Conservation (phyloP, 2,329 filamentous ascomycete genomes). For the Colletotrichum tamarilloi region DNA sequence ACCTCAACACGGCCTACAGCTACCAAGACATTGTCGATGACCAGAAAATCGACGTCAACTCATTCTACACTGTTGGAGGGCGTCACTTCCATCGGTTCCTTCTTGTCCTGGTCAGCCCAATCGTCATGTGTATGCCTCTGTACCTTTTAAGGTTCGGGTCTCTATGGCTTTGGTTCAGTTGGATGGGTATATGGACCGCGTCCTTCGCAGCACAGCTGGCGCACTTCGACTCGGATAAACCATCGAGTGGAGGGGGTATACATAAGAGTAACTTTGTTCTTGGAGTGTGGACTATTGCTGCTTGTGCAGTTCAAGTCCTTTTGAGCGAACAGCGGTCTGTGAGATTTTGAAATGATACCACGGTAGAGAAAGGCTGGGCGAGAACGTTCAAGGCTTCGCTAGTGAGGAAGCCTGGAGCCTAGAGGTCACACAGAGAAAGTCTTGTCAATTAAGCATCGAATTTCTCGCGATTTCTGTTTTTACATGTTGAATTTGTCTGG, state of each 20-base stretch:
- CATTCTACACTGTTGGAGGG: conserved; percentile 34
- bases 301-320: conserved; percentile 38
- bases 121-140: conserved; percentile 21
- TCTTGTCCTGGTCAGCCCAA: conserved; percentile 20
- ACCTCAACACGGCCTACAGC: conserved; percentile 41
- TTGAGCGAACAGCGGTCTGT: conserved; percentile 6
- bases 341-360: background rate
- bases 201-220: conserved; percentile 31
- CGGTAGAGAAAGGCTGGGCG: too few relatives aligned
- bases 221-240: conserved; percentile 37
- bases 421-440: background rate
- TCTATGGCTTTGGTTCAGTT: conserved; percentile 26
- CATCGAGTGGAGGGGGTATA: conserved; percentile 37
- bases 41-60: conserved; percentile 39
- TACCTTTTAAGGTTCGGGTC: conserved; percentile 20
- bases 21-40: conserved; percentile 41
- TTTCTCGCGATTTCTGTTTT: too few relatives aligned
- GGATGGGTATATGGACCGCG: conserved; percentile 27
- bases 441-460: too few relatives aligned
- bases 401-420: background rate
- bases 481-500: too few relatives aligned
- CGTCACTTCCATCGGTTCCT: conserved; percentile 28
- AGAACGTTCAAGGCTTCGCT: background rate
- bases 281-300: conserved; percentile 37
- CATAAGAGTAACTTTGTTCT: conserved; percentile 40